These are phyloP conservation scores for Iodosphaeria phyllophila DNA, from an alignment of 2,329 filamentous ascomycete species.

Conservation along the genomic window DNA sequence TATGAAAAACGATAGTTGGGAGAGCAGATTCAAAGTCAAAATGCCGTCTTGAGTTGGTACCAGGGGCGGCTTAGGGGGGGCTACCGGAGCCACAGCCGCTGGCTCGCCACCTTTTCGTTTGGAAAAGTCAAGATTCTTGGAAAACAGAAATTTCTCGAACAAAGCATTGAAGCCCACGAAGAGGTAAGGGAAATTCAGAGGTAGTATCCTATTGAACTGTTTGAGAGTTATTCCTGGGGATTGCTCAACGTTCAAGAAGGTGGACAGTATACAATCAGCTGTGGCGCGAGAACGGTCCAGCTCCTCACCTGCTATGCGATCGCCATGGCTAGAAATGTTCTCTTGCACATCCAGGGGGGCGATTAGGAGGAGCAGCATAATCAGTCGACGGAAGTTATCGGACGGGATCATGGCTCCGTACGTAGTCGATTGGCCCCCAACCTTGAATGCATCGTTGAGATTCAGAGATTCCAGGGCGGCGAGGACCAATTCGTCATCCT, in stretches of 20 bases:
- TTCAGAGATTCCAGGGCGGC: conserved; percentile 52
- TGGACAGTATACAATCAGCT: conserved; percentile 44
- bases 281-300: conserved; percentile 39
- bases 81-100: conserved; percentile 1
- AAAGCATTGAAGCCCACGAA: conserved; percentile 49
- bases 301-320: conserved; percentile 33
- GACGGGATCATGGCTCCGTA: conserved; percentile 52
- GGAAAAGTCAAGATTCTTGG: conserved; percentile 49
- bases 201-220: conserved; percentile 40
- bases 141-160: conserved; percentile 62
- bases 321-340: conserved; percentile 39
- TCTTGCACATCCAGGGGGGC: conserved; percentile 48
- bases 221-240: conserved; percentile 42
- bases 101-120: conserved; percentile 21
- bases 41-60: conserved; percentile 37
- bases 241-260: conserved; percentile 47
- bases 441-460: conserved; percentile 39
- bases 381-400: conserved; percentile 51
- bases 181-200: conserved; percentile 42
- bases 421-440: conserved; percentile 27
- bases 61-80: conserved; percentile 20
- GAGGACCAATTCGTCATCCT: conserved; percentile 44
- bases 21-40: conserved; percentile 42
- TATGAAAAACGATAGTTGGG: conserved; percentile 57
- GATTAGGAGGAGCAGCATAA: conserved; percentile 50